Evolutionary conservation across 1,284 basidiomycete genomes (phyloP), one percentile per base, ranked within the genome.

Genomic region (Sparassis latifolia): DNA sequence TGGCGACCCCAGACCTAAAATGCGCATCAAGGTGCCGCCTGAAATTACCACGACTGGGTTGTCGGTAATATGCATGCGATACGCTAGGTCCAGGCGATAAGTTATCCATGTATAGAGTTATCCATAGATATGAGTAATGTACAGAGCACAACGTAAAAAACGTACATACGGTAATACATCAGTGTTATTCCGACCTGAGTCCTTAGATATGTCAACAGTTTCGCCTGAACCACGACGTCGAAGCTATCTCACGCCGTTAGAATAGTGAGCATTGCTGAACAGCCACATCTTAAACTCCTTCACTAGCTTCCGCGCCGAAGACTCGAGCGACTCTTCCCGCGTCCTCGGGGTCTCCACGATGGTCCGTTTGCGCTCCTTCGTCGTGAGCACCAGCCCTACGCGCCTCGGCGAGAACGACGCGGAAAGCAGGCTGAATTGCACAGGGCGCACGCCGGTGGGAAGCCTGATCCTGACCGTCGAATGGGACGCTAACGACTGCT

Each of bases 271-370:
- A 35, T 40, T 51, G 2, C 33, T 35, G 30, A 31, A 41, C 2
- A 64, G 47, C 64, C 63, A 66, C 2, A 33, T 49, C 39, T 38
- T 42, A 37, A 80, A 62, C 47, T 69, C 69, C 50, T 56, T 62
- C 10, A 74, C 72, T n/a, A 84, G 65, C 52, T 68, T 69, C 63
- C 75, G 78, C 38, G 85, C 84, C 1, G 76, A 68, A 1, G 68
- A 62, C 64, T 88, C 85, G 6, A 88, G 67, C 52, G 67, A 71
- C 62, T 88, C 84, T 48, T 81, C 76, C 52, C 72, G 69, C 12
- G 69, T 65, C 50, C 82, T 61, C 31, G 66, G 56, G 2, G 81
- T 76, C 56, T 86, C 79, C 0, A 79, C 74, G 42, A 88, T 74
- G 6, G 82, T 83, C 47, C 76, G 66, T 56, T 76, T 80, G 50